Base-by-base conservation (phyloP, 2,329 filamentous ascomycete genomes). In the Ophiostoma populinum region DNA sequence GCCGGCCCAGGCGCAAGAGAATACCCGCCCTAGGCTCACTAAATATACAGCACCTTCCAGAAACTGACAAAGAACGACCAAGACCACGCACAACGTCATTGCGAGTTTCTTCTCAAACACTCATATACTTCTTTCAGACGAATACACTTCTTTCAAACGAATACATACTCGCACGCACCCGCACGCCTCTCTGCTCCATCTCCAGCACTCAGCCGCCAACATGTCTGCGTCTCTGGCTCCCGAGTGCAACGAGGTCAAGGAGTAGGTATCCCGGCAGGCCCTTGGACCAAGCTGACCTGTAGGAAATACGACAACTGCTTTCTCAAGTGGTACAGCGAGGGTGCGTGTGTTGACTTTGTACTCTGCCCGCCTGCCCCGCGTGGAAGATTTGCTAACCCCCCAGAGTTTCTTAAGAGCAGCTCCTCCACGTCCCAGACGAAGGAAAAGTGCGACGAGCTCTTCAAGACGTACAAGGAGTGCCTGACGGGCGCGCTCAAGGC, bases 261-360 rank as follows among this genome's bases (percentile, higher is more conserved):
- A 94, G 87, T 94, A 59, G 49, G 75, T 54, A 10, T 20, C 8
- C 24, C 4, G 9, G 10, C 10, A 11, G 4, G 2, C 9, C 3
- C n/a, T n/a, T 13, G 22, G n/a, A 21, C 15, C 7, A 16, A 18
- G 26, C 34, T 32, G 16, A 37, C 28, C 21, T 34, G 11, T 42
- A 94, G 86, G 54, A 81, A 77, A 48, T 98, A 98, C 53, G 90
- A 98, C 55, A 86, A 79, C 35, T 98, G 90, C 60, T 98, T 98
- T 54, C 62, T 98, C 44, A 95, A 93, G 59, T 98, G 90, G 90
- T 98, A 98, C 56, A 94, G 86, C 52, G 90, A 98, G 59, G 95
- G 90, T 94, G 65, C 40, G 77, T 44, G 6, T 9, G 7, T 9
- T 12, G 4, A 18, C 35, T 33, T 44, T 36, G 12, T 32, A 32